Conservation (phyloP, 2,329 filamentous ascomycete genomes). For the Penicillium concentricum region DNA sequence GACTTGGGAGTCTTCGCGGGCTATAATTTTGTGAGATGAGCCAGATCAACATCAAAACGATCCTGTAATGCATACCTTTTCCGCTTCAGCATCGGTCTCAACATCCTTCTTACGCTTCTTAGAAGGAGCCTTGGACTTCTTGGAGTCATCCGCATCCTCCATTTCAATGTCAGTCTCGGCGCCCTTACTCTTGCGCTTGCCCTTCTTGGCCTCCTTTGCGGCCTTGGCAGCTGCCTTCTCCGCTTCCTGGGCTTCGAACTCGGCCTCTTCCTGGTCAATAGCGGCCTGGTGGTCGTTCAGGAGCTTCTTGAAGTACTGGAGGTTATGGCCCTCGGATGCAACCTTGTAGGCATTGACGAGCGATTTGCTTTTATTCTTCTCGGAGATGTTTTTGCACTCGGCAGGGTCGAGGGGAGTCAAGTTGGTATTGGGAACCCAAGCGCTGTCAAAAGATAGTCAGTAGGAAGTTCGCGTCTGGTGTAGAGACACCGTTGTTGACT, state of each 20-base stretch:
- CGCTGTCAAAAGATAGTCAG: conserved; percentile 53
- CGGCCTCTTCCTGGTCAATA: conserved; percentile 47
- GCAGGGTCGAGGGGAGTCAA: conserved; percentile 74
- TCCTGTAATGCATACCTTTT: conserved; percentile 53
- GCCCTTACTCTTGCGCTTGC: conserved; percentile 51
- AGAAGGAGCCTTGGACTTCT: conserved; percentile 52
- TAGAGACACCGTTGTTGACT: conserved; percentile 45
- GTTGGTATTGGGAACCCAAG: conserved; percentile 85
- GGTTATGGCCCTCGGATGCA: conserved; percentile 72
- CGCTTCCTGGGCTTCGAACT: conserved; percentile 58
- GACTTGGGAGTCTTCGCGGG: conserved; percentile 66
- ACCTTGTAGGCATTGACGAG: conserved; percentile 77
- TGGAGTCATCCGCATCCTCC: conserved; percentile 46
- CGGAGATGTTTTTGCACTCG: conserved; percentile 65
- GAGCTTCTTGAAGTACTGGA: conserved; percentile 81
- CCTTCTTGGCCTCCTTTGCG: conserved; percentile 51
- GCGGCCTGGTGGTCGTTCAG: conserved; percentile 61
- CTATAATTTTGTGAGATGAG: conserved; percentile 38
- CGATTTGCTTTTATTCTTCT: conserved; percentile 74
- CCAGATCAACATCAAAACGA: background rate
- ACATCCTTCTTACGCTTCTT: conserved; percentile 81
- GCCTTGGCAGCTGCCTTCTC: conserved; percentile 56
- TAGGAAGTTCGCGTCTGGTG: conserved; percentile 3
- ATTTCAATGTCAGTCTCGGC: conserved; percentile 55
- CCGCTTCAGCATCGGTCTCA: conserved; percentile 68